Evolutionary conservation across 176 grass and related monocot species (phyloP), one percentile per base, ranked within the genome.

Genomic region (Echinochloa phyllopogon): DNA sequence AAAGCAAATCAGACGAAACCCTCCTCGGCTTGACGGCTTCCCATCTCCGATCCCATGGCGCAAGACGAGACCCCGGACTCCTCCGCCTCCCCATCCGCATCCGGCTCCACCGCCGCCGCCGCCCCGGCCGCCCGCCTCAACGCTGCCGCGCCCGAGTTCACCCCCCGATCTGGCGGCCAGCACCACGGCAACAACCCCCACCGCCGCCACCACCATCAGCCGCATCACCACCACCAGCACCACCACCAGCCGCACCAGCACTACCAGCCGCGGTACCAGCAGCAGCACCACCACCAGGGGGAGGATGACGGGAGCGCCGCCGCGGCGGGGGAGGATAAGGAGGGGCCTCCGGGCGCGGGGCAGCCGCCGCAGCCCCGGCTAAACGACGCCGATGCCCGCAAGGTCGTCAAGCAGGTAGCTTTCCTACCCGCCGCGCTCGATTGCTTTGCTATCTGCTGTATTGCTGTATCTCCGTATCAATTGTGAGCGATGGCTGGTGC

Each of bases 71-170:
- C 60, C 56, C 17, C 65, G 50, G 86, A 93, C n/a, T 48, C 87
- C 67, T 48, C 85, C 15, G 74, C 69, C 65, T 3, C 44, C 51
- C 1, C 63, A 2, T 24, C 86, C 52, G 17, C 83, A 52, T 41
- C 87, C 14, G 65, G 55, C 27, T 78, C 86, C 12, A 11, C 17
- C 3, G 37, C 71, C 55, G 50, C 53, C 64, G 45, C 85, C 24
- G 58, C 89, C 48, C 82, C 92, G 27, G 48, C 86, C 7, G 85
- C 69, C 12, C 88, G 95, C 18, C 95, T 97, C 56, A 97, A 94
- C 89, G 92, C 95, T 13, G 75, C 89, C 56, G 95, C 95, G 21
- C 90, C 92, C 17, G 92, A 97, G 88, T 97, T 97, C 78, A 94
- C 90, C 84, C 95, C 95, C 15, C 95, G 95, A 79, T 78, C 90